These are phyloP conservation scores for Ceratorhiza oryzae-sativae DNA, from an alignment of 1,284 basidiomycete species.

Conservation along the genomic window DNA sequence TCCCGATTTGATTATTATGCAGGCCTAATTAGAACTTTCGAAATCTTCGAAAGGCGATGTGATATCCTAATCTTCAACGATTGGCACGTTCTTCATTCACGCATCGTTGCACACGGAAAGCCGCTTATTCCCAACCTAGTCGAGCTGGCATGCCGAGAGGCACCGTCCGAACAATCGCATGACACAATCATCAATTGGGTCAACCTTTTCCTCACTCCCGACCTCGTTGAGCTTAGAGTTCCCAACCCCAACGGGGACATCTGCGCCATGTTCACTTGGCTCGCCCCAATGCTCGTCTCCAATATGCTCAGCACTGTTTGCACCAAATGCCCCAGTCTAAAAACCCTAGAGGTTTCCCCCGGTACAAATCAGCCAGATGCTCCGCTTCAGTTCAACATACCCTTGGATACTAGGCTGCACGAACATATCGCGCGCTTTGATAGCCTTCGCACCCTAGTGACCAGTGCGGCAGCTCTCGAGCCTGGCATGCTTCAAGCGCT, in stretches of 20 bases:
- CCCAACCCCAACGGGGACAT: slow-evolving; percentile 36
- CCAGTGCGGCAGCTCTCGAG: slow-evolving; percentile 35
- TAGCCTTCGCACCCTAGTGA: slow-evolving; percentile 30
- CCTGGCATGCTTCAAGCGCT: slow-evolving; percentile 22
- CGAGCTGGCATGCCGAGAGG: slow-evolving; percentile 31
- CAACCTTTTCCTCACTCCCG: slow-evolving; percentile 32
- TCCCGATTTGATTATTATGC: slow-evolving; percentile 32
- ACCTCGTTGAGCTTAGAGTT: slow-evolving; percentile 29
- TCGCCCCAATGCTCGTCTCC: slow-evolving; percentile 27
- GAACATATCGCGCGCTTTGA: slow-evolving; percentile 35
- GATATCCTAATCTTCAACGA: slow-evolving; percentile 13
- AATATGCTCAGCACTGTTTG: slow-evolving; percentile 28
- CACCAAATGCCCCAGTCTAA: slow-evolving; percentile 28
- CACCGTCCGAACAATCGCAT: slow-evolving; percentile 29
- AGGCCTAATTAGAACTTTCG: slow-evolving; percentile 1
- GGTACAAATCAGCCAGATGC: slow-evolving; percentile 22
- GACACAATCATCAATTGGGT: slow-evolving; percentile 35
- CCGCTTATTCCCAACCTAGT: slow-evolving; percentile 27
- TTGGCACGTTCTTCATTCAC: slow-evolving; percentile 3
- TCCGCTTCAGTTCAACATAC: slow-evolving; percentile 14
- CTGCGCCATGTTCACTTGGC: slow-evolving; percentile 36
- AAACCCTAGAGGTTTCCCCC: slow-evolving; percentile 35
- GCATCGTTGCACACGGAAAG: background rate
- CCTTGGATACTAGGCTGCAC: slow-evolving; percentile 20
- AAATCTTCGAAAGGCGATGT: slow-evolving; percentile 18